Conservation (phyloP, 371 early-diverging fungal species). For the Gilbertella persicaria region DNA sequence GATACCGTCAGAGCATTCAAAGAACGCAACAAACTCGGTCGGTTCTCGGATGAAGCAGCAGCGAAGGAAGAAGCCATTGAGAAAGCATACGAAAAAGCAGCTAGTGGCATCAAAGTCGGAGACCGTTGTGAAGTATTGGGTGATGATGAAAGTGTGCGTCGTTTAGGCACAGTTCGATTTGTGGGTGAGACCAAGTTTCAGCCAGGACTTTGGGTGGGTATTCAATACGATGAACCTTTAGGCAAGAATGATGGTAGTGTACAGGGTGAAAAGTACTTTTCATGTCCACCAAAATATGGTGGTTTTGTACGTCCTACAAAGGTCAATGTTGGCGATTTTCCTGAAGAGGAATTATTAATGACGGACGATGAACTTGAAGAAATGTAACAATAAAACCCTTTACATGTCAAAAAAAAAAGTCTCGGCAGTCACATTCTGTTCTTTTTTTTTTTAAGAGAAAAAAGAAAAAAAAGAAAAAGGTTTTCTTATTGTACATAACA, state of each 20-base stretch:
- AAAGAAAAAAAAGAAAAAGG: neutral
- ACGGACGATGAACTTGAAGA: conserved; percentile 59
- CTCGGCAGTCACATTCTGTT: neutral
- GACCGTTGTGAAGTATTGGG: conserved; percentile 83
- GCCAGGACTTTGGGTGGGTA: conserved; percentile 90
- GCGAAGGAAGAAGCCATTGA: conserved; percentile 32
- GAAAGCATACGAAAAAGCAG: conserved; percentile 48
- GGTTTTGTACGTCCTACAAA: conserved; percentile 89
- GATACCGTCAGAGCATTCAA: conserved; percentile 92
- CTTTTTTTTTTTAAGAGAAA: neutral
- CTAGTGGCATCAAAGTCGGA: conserved; percentile 67
- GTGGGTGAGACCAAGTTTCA: conserved; percentile 79
- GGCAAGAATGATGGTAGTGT: conserved; percentile 95
- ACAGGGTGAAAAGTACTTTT: conserved; percentile 77
- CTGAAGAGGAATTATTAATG: conserved; percentile 57
- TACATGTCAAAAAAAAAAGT: neutral
- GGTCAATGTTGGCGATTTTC: conserved; percentile 88
- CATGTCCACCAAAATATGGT: conserved; percentile 74
- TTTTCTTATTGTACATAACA: neutral
- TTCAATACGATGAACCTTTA: conserved; percentile 95
- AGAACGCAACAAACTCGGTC: conserved; percentile 85
- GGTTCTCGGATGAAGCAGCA: conserved; percentile 68
- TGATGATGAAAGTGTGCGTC: conserved; percentile 48
- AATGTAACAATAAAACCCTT: conserved; percentile 35
- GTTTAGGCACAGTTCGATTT: conserved; percentile 82